phyloP scores from a whole-genome alignment of 2,329 filamentous ascomycete genomes.

The Cyanodermella asteris region DNA sequence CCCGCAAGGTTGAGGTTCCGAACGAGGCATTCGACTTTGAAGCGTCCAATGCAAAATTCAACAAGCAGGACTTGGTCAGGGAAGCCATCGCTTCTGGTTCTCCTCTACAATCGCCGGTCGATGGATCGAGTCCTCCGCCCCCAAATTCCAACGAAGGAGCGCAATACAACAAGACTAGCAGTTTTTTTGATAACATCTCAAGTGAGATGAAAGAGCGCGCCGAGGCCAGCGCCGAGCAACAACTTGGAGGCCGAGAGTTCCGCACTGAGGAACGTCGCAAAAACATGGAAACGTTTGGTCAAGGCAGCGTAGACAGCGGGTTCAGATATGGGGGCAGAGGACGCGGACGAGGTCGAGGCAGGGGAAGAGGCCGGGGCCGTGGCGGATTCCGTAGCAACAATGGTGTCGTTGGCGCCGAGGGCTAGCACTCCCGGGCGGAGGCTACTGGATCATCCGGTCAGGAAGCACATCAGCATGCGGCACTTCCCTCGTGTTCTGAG shows the following conservation, averaged over 20 bases:
- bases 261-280: constrained; percentile 80
- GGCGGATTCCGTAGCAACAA: constrained; percentile 35
- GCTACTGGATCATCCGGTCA: too few relatives aligned
- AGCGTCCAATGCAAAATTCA: constrained; percentile 68
- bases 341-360: constrained; percentile 35
- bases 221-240: constrained; percentile 41
- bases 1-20: constrained; percentile 66
- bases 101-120: constrained; percentile 32
- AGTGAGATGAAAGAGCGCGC: constrained; percentile 79
- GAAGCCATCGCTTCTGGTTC: constrained; percentile 66
- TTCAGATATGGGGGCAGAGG: constrained; percentile 64
- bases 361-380: constrained; percentile 25
- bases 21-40: constrained; percentile 85
- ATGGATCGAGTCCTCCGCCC: constrained; percentile 16
- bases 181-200: constrained; percentile 97
- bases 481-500: too few relatives aligned
- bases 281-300: constrained; percentile 95
- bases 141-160: constrained; percentile 10
- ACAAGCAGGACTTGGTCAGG: constrained; percentile 69
- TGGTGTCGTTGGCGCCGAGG: constrained; percentile 32
- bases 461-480: too few relatives aligned
- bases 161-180: constrained; percentile 68
- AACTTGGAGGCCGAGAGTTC: constrained; percentile 67
- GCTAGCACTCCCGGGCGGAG: too few relatives aligned
- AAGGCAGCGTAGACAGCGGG: constrained; percentile 77